Percentiles rank a stretch among this genome's conserved stretches.
Conservation (phyloP, 169 alveolate genomes). For the Cryptosporidium andersoni region DNA sequence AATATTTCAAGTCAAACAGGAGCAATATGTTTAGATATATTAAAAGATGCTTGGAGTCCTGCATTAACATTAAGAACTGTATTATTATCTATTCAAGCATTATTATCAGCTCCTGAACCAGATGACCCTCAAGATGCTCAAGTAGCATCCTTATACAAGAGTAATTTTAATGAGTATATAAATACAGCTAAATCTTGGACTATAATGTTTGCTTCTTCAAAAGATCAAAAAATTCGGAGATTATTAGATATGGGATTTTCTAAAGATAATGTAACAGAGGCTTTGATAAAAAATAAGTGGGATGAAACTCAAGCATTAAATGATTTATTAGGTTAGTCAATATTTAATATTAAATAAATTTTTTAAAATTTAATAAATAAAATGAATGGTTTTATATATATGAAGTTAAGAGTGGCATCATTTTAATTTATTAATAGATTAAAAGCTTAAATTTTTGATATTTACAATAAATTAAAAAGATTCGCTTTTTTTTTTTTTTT, state of each 20-base stretch:
- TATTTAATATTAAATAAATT: not conserved
- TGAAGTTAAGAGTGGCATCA: no score
- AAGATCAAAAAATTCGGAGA: conserved; percentile 78
- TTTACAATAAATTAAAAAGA: no score
- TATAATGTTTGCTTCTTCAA: conserved; percentile 76
- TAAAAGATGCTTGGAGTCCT: conserved; percentile 97
- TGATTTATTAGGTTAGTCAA: conserved; percentile 72
- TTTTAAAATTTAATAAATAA: not conserved
- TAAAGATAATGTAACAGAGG: conserved; percentile 74
- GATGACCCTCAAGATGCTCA: conserved; percentile 86
- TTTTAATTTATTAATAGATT: no score
- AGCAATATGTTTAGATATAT: conserved; percentile 94
- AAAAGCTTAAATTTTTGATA: no score
- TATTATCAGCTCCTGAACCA: conserved; percentile 83
- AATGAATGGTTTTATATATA: no score
- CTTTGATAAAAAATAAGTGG: conserved; percentile 83
- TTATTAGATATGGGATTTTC: conserved; percentile 81
- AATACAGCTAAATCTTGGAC: conserved; percentile 82
- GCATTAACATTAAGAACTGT: conserved; percentile 95
- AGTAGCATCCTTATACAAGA: conserved; percentile 81
- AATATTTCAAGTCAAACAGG: conserved; percentile 92
- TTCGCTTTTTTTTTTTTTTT: no score
- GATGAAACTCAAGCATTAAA: conserved; percentile 87
- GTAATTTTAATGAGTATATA: conserved; percentile 74
- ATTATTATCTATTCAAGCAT: conserved; percentile 81